Evolutionary conservation across 306 rosid species (phyloP).

Genomic region (cucumber (Cucumis sativus)): DNA sequence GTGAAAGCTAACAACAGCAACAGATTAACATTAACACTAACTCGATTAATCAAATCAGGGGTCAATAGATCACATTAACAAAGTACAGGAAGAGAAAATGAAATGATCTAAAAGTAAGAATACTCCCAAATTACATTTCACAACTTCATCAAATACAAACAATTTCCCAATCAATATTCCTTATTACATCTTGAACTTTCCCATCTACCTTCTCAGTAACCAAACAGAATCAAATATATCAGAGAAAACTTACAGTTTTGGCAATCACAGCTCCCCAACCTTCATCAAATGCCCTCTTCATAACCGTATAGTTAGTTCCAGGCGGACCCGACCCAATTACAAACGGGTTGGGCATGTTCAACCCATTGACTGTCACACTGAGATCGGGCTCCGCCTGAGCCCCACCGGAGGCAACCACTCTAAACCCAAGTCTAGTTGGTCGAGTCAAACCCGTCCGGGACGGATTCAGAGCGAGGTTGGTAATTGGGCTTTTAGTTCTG

Average conservation of each 20-base stretch:
- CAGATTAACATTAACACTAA: background rate
- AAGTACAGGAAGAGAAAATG: no score
- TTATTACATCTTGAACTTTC: background rate
- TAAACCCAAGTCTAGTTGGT: constrained; percentile 42
- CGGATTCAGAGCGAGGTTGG: constrained; percentile 32
- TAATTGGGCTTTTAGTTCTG: constrained; percentile 31
- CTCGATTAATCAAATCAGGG: background rate
- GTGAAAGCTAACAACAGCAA: background rate
- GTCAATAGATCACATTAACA: background rate
- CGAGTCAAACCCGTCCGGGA: constrained; percentile 15
- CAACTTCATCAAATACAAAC: background rate
- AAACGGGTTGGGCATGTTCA: constrained; percentile 84
- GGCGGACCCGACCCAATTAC: constrained; percentile 98
- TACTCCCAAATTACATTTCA: background rate
- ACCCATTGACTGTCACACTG: constrained; percentile 71
- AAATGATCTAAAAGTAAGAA: background rate
- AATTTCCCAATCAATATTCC: background rate
- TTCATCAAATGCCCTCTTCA: constrained; percentile 97
- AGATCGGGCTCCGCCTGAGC: constrained; percentile 71
- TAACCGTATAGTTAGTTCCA: constrained; percentile 94
- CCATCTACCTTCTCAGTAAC: background rate
- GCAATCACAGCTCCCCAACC: constrained; percentile 99
- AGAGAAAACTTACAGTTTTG: constrained; percentile 60
- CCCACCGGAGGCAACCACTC: constrained; percentile 57
- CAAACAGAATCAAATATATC: background rate